Conservation (phyloP, 495 filamentous ascomycete species). For the Chaetomium fimeti region DNA sequence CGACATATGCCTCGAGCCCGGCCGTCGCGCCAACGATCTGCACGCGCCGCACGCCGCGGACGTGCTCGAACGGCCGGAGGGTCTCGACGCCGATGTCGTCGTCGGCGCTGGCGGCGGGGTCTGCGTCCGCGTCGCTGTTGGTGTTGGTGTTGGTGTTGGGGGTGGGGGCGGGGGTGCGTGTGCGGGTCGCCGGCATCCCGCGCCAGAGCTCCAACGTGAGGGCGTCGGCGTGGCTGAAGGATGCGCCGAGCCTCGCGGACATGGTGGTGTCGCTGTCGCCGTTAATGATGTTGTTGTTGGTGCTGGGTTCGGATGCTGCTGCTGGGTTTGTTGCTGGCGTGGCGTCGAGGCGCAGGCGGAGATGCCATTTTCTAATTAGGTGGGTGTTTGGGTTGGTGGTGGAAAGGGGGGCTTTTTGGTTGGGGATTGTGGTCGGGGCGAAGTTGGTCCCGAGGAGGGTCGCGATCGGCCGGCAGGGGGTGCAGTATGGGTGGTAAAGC, state of each 20-base stretch:
- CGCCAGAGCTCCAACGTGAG: conserved; percentile 47
- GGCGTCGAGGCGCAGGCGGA: conserved; percentile 50
- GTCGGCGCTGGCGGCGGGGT: conserved; percentile 37
- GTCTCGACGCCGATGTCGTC: conserved; percentile 41
- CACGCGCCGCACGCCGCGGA: conserved; percentile 49
- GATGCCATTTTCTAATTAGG: conserved; percentile 41
- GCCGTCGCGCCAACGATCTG: conserved; percentile 44
- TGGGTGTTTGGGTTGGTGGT: conserved; percentile 14
- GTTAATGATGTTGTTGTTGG: background rate
- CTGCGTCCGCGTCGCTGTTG: too few species aligned
- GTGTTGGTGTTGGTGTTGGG: background rate
- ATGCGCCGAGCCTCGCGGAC: conserved; percentile 32
- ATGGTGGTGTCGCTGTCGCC: conserved; percentile 13
- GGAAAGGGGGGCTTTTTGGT: background rate
- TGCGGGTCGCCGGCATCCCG: too few species aligned
- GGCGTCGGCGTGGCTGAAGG: conserved; percentile 46
- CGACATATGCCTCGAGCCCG: conserved; percentile 44
- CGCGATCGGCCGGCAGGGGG: conserved; percentile 32
- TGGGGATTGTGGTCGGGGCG: background rate
- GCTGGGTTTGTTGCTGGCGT: background rate
- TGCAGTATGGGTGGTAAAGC: conserved; percentile 29
- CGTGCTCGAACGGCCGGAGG: conserved; percentile 50
- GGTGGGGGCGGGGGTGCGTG: background rate
- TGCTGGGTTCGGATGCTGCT: background rate
- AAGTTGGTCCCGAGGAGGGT: conserved; percentile 1